Conservation (phyloP, 2,329 filamentous ascomycete genomes). For the Podosphaera leucotricha region DNA sequence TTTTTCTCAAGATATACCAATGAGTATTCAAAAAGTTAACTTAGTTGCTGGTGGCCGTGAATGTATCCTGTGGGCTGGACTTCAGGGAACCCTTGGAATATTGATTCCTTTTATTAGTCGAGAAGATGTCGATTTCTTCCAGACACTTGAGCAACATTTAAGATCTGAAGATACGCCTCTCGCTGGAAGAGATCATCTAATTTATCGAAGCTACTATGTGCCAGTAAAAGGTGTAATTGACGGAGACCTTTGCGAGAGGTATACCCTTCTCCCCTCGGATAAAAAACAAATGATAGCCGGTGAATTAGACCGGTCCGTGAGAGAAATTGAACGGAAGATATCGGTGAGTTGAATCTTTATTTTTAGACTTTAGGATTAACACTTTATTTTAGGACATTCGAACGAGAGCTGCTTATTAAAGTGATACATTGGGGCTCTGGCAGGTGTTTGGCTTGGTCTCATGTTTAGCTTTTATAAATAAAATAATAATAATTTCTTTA, state of each 20-base stretch:
- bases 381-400: constrained; percentile 24
- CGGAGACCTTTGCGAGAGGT: constrained; percentile 87
- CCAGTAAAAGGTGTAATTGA: constrained; percentile 95
- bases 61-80: constrained; percentile 74
- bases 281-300: constrained; percentile 90
- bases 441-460: constrained; percentile 8
- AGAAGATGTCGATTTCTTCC: constrained; percentile 95
- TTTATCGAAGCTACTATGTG: constrained; percentile 87
- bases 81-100: constrained; percentile 85
- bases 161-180: constrained; percentile 68
- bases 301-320: constrained; percentile 71
- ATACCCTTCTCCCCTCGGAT: constrained; percentile 58
- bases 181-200: constrained; percentile 80
- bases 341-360: constrained; percentile 24
- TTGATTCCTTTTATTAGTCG: constrained; percentile 78
- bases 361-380: not conserved
- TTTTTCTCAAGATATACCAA: constrained; percentile 80
- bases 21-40: constrained; percentile 68
- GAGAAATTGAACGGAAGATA: constrained; percentile 92
- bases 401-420: constrained; percentile 28
- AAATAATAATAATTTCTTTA: too few species aligned
- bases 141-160: constrained; percentile 73
- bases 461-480: too few species aligned
- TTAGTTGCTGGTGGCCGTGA: constrained; percentile 82
- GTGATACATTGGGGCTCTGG: constrained; percentile 1